phyloP scores from a whole-genome alignment of 2,329 filamentous ascomycete species.

The Diplodia mutila region DNA sequence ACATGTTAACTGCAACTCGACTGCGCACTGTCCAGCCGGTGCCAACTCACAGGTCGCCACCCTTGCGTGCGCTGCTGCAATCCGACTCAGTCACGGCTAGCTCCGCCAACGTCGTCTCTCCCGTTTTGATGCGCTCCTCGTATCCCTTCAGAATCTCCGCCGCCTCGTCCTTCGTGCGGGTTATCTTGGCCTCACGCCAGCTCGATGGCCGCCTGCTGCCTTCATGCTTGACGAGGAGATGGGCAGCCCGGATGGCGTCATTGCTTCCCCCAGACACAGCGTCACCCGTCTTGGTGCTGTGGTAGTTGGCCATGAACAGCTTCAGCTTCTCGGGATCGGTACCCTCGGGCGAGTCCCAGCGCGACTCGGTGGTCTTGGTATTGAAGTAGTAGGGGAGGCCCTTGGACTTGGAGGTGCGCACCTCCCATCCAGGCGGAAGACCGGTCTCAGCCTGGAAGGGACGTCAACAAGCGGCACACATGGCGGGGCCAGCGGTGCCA shows the following conservation, averaged over 20 bases:
- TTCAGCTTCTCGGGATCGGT: conserved; percentile 94
- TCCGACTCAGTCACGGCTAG: conserved; percentile 89
- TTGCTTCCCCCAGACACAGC: conserved; percentile 52
- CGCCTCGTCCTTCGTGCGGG: conserved; percentile 85
- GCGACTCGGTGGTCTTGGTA: conserved; percentile 78
- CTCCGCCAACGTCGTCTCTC: conserved; percentile 73
- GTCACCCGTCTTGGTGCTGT: conserved; percentile 60
- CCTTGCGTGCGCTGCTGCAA: conserved; percentile 92
- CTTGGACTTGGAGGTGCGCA: conserved; percentile 97
- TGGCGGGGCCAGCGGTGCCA: neutral
- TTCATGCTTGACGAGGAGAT: conserved; percentile 91
- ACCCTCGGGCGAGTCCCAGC: conserved; percentile 89
- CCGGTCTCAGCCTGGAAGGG: conserved; percentile 71
- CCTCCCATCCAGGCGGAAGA: conserved; percentile 87
- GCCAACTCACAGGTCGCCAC: conserved; percentile 74
- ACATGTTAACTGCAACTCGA: conserved; percentile 27
- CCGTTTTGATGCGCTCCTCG: conserved; percentile 74
- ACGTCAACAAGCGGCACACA: conserved; percentile 9
- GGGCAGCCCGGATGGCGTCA: conserved; percentile 90
- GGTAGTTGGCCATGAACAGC: conserved; percentile 87
- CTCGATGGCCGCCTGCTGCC: conserved; percentile 87
- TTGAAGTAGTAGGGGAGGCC: conserved; percentile 99
- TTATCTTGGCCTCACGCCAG: conserved; percentile 91
- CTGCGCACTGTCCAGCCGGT: neutral
- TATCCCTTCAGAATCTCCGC: conserved; percentile 74